Evolutionary conservation across 495 filamentous ascomycete genomes (phyloP), one percentile per base, ranked within the genome.

Genomic region (Hyphodiscus hymeniophilus): DNA sequence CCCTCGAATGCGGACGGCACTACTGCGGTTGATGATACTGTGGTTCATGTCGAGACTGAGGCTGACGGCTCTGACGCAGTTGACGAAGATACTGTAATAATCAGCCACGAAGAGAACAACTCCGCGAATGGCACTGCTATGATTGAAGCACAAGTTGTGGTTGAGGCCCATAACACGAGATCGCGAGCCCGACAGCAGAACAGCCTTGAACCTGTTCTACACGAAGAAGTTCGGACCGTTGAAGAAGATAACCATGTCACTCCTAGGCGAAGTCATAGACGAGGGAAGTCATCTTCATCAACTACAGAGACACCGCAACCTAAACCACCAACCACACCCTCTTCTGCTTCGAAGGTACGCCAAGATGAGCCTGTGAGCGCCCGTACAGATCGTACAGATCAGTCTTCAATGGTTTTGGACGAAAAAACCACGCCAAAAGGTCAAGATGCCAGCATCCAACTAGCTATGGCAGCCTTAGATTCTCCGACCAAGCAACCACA

Each of bases 401-500:
- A n/a, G n/a, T 52, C 48, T 13, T 45, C 56, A 24, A 43, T 33
- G 22, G 21, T 53, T 26, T n/a, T 53, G 3, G 52, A 55, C 30
- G 12, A 38, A 5, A 44, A 24, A 45, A 10, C 34, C 21, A 45
- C 48, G 3, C 48, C 48, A 12, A 47, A 50, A 13, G 54, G 51
- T 15, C 47, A 57, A 24, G 57, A 60, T 42, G 50, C 51, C 3
- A 61, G 55, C 28, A 40, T 51, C 28, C 52, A 58, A 32, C 26
- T 61, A 12, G 55, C 58, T 10, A 28, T 31, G 13, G 33, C 55
- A 15, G 38, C 51, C 2, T 31, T 55, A 8, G 48, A 41, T 2
- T 61, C 58, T 11, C 55, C 58, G 3, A 38, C 43, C 6, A 52
- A 52, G 34, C 52, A 52, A 38, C 33, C 47, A 30, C 52, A 50